Evolutionary conservation across 2,329 filamentous ascomycete species (phyloP).

Genomic region (Aspergillus ibericus): DNA sequence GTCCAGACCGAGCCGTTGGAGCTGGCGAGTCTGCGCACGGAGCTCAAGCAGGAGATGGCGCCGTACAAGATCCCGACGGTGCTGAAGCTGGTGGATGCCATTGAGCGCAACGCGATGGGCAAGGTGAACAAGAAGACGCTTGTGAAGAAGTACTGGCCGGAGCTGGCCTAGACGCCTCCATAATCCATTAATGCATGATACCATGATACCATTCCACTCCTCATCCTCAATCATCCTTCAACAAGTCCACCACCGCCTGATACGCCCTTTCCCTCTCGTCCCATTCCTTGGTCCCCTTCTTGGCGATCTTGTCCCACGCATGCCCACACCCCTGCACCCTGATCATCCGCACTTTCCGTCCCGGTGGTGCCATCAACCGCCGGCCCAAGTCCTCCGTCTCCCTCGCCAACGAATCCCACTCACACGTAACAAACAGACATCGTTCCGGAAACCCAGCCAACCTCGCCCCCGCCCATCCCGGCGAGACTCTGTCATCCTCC

Average conservation of each 20-base stretch:
- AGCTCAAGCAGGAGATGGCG: slow-evolving; percentile 57
- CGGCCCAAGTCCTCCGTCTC: slow-evolving; percentile 27
- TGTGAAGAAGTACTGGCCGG: slow-evolving; percentile 41
- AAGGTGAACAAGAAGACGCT: slow-evolving; percentile 59
- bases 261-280: slow-evolving; percentile 32
- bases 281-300: slow-evolving; percentile 27
- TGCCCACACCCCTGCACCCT: slow-evolving; percentile 34
- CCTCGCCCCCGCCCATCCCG: slow-evolving; percentile 18
- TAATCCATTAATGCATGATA: background rate
- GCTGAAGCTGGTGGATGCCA: slow-evolving; percentile 71
- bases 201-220: background rate
- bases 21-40: slow-evolving; percentile 31
- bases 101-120: slow-evolving; percentile 71
- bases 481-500: slow-evolving; percentile 28
- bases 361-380: slow-evolving; percentile 9
- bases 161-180: slow-evolving; percentile 9
- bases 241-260: slow-evolving; percentile 26
- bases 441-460: slow-evolving; percentile 20
- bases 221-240: slow-evolving; percentile 5
- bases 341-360: slow-evolving; percentile 14
- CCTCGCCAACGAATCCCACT: slow-evolving; percentile 23
- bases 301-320: slow-evolving; percentile 38
- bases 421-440: slow-evolving; percentile 26
- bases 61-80: slow-evolving; percentile 94
- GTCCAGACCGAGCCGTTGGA: slow-evolving; percentile 30